Percentiles rank a stretch among this genome's conserved stretches.
phyloP scores from a whole-genome alignment of 2,329 filamentous ascomycete genomes.

The Xylaria multiplex region DNA sequence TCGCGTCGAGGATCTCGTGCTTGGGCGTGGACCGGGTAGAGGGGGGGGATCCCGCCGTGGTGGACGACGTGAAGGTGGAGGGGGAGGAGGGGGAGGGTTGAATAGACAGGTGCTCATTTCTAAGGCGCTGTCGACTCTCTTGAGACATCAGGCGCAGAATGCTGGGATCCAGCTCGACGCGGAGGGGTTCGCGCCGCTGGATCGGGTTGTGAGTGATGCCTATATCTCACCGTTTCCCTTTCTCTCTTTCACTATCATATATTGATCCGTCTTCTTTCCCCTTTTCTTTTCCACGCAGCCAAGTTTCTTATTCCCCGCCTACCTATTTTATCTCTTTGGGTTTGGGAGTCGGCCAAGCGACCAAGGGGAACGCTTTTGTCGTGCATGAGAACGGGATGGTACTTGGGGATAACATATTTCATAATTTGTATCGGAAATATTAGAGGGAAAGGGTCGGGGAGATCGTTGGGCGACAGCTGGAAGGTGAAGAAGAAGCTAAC shows the following conservation, averaged over 20 bases:
- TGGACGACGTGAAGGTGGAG: conserved; percentile 43
- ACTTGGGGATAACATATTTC: neutral
- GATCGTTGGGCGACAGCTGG: neutral
- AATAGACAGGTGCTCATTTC: conserved; percentile 62
- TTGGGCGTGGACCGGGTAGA: neutral
- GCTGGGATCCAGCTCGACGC: conserved; percentile 67
- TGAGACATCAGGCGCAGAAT: conserved; percentile 66
- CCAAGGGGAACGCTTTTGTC: neutral
- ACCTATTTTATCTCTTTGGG: neutral
- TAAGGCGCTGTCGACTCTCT: conserved; percentile 63
- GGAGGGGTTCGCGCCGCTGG: conserved; percentile 68
- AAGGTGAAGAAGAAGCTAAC: conserved; percentile 2
- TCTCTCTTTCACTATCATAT: neutral
- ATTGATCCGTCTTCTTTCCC: neutral
- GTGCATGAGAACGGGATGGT: neutral
- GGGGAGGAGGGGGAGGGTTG: conserved; percentile 46
- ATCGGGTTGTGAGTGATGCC: conserved; percentile 64
- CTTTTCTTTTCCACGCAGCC: conserved; percentile 3
- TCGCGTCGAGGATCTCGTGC: conserved; percentile 25
- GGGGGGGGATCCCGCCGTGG: conserved; percentile 24
- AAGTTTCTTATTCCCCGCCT: neutral
- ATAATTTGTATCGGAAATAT: neutral
- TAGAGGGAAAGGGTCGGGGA: no score
- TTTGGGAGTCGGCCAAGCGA: neutral
- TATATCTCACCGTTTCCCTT: conserved; percentile 26